phyloP scores from a whole-genome alignment of 73 alveolate genomes.

The Tetrahymena thermophila region DNA sequence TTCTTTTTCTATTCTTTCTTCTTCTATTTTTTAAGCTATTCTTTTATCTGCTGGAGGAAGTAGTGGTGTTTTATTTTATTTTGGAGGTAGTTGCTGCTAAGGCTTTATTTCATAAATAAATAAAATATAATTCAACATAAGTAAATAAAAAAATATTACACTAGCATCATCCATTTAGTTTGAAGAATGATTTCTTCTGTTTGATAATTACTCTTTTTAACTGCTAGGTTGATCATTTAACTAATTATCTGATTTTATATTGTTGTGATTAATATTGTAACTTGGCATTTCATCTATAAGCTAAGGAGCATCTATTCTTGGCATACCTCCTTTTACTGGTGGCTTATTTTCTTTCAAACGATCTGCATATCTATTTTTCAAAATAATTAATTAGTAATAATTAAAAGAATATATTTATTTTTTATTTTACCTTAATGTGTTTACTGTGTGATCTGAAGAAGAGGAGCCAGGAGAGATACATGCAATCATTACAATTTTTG shows the following conservation, averaged over 20 bases:
- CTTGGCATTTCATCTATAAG: neutral
- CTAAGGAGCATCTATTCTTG: neutral
- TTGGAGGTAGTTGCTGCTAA: neutral
- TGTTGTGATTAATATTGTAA: neutral
- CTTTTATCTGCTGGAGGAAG: conserved; percentile 18
- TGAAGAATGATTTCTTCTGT: neutral
- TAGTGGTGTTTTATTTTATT: conserved; percentile 23
- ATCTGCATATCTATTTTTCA: conserved; percentile 38
- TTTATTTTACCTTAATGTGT: conserved; percentile 85
- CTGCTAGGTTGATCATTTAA: neutral
- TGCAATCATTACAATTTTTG: conserved; percentile 95
- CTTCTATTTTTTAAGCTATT: conserved; percentile 28
- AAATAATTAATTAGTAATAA: neutral
- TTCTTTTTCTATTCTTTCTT: conserved; percentile 28
- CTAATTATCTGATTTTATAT: neutral
- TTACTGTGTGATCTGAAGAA: conserved; percentile 94
- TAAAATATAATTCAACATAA: neutral
- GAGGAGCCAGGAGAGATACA: conserved; percentile 93
- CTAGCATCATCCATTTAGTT: neutral
- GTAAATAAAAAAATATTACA: neutral
- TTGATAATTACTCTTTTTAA: neutral
- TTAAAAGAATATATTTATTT: too few relatives aligned
- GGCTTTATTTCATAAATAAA: neutral
- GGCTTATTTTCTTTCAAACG: conserved; percentile 40
- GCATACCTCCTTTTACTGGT: neutral